Base-by-base conservation (phyloP, 176 grass and related monocot genomes). In the Raddia guianensis region DNA sequence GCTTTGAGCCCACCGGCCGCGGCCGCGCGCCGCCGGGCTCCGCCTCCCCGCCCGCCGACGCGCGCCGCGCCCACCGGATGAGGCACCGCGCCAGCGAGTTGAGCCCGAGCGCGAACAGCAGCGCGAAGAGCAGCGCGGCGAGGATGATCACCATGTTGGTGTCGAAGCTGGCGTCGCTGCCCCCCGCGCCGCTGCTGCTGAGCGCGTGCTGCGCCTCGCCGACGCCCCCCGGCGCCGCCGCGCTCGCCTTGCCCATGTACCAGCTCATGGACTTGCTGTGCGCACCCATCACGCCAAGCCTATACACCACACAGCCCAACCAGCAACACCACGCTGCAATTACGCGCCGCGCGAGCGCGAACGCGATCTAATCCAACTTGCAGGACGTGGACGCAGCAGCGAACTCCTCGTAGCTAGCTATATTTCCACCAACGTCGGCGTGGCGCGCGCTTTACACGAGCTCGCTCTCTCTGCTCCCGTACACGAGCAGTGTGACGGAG, bases 101-200 rank as follows among this genome's bases (percentile, higher is more conserved):
- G 84, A 97, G 84, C 2, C 82, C 84, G 5, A 97, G 72, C 18
- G 84, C 94, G 90, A 84, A 91, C n/a, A 97, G 83, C 9, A 97
- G 72, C 52, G 94, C 87, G 79, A 88, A 93, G 5, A 97, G 87
- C 44, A 97, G 87, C 64, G 94, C 94, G 9, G 91, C 91, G 0
- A 97, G 94, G 81, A 97, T 97, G 83, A 97, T 91, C 52, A 97
- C 91, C 94, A 97, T 97, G 82, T 94, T 97, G 63, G 89, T 86
- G 94, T 97, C 94, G 85, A 94, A 97, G 89, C 83, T 97, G 19
- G 72, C 84, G 77, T 81, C 86, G 46, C 86, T 19, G 66, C 48
- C 48, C 11, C 50, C 66, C n/a, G 3, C 59, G 5, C 61, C 18
- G 79, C 82, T 78, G 77, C 65, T 76, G 64, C 76, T 87, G 64